phyloP scores from a whole-genome alignment of 1,139 yeast genomes.

The Pichia sp. region DNA sequence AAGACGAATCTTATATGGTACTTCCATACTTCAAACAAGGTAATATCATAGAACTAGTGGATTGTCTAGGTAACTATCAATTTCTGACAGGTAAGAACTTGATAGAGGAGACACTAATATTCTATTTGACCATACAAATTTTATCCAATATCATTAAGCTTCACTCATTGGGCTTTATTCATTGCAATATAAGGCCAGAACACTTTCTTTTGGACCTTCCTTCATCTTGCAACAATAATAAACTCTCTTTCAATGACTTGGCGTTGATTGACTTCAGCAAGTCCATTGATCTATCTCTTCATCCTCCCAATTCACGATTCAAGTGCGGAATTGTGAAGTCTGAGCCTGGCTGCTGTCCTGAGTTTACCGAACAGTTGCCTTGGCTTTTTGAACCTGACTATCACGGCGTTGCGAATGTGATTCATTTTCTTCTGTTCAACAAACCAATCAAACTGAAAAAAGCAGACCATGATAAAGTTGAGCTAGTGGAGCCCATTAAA shows the following conservation, averaged over 20 bases:
- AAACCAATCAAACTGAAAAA: slow-evolving; percentile 42
- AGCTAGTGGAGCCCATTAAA: slow-evolving; percentile 44
- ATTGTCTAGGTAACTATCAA: slow-evolving; percentile 32
- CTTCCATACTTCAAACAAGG: slow-evolving; percentile 70
- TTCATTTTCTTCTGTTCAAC: slow-evolving; percentile 70
- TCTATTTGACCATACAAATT: slow-evolving; percentile 56
- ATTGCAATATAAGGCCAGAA: slow-evolving; percentile 83
- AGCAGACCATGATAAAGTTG: slow-evolving; percentile 26
- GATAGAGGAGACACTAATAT: slow-evolving; percentile 55
- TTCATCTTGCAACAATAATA: slow-evolving; percentile 6
- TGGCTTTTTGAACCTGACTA: slow-evolving; percentile 87
- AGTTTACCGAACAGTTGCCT: slow-evolving; percentile 52
- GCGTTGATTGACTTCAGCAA: slow-evolving; percentile 79
- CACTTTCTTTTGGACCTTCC: slow-evolving; percentile 72
- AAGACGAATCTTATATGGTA: slow-evolving; percentile 70
- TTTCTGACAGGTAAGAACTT: slow-evolving; percentile 21
- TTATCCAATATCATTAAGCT: slow-evolving; percentile 28
- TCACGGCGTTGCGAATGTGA: slow-evolving; percentile 71
- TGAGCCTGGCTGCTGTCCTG: slow-evolving; percentile 71
- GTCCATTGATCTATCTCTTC: slow-evolving; percentile 62
- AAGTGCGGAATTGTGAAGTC: slow-evolving; percentile 35
- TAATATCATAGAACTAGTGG: slow-evolving; percentile 67
- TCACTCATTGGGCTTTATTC: slow-evolving; percentile 62
- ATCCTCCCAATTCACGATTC: slow-evolving; percentile 48
- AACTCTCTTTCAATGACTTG: slow-evolving; percentile 30